These are phyloP conservation scores for Berkeleyomyces basicola DNA, from an alignment of 2,329 filamentous ascomycete species.

Conservation along the genomic window DNA sequence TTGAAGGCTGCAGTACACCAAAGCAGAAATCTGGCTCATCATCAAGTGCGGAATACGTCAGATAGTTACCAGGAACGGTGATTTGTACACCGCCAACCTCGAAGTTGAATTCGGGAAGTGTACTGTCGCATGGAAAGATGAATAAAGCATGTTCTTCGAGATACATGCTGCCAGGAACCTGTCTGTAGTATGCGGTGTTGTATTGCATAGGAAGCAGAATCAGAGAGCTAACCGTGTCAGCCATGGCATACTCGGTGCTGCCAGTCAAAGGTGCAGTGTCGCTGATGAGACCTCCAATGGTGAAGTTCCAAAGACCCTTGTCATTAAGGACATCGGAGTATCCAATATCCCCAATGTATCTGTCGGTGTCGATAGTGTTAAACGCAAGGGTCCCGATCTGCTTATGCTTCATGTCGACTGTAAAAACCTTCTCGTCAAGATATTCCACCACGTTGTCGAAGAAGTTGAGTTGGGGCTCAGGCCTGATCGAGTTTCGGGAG, in stretches of 20 bases:
- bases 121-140: conserved; percentile 29
- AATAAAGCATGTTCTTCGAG: conserved; percentile 27
- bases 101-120: conserved; percentile 33
- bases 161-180: conserved; percentile 27
- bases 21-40: conserved; percentile 42
- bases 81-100: conserved; percentile 44
- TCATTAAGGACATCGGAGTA: conserved; percentile 38
- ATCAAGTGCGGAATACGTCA: conserved; percentile 31
- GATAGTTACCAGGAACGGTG: conserved; percentile 33
- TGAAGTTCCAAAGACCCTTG: conserved; percentile 49
- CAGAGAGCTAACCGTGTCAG: conserved; percentile 47
- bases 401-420: conserved; percentile 7
- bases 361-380: conserved; percentile 34
- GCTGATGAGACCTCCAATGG: conserved; percentile 12
- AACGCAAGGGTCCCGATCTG: conserved; percentile 2
- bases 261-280: not conserved
- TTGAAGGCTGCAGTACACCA: conserved; percentile 47
- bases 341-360: conserved; percentile 40
- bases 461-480: conserved; percentile 27
- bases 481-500: conserved; percentile 27
- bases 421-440: conserved; percentile 1
- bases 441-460: conserved; percentile 20
- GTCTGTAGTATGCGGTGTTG: conserved; percentile 31
- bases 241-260: conserved; percentile 20
- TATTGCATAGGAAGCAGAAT: conserved; percentile 40